Conservation (phyloP, 2,329 filamentous ascomycete species). For the Alternaria triticimaculans region DNA sequence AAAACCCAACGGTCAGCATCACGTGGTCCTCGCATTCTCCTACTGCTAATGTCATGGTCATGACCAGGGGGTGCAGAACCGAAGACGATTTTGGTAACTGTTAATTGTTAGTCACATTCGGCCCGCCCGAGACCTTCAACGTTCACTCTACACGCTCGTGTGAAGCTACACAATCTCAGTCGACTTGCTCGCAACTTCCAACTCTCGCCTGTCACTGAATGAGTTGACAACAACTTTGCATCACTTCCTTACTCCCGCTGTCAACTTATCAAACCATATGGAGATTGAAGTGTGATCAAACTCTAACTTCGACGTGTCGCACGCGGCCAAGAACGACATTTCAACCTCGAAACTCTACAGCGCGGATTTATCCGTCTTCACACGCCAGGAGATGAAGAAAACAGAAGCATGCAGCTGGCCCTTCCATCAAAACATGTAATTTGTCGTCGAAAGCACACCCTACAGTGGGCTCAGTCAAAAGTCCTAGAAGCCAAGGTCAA, state of each 20-base stretch:
- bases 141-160: background rate
- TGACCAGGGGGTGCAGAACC: background rate
- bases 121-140: background rate
- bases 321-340: background rate
- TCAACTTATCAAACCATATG: background rate
- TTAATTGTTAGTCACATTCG: background rate
- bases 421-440: background rate
- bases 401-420: background rate
- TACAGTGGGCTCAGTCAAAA: background rate
- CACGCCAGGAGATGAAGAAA: background rate
- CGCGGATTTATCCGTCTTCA: background rate
- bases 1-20: background rate
- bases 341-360: background rate
- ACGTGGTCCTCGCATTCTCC: background rate
- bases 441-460: background rate
- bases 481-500: background rate
- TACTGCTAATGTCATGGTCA: background rate
- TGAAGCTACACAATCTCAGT: background rate
- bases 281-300: background rate
- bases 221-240: background rate
- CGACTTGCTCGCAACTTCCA: background rate
- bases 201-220: no score
- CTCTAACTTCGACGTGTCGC: background rate
- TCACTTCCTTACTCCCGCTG: background rate
- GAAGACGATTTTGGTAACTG: background rate